Base-by-base conservation (phyloP, 2,329 filamentous ascomycete genomes). In the Hypomyces rosellus region DNA sequence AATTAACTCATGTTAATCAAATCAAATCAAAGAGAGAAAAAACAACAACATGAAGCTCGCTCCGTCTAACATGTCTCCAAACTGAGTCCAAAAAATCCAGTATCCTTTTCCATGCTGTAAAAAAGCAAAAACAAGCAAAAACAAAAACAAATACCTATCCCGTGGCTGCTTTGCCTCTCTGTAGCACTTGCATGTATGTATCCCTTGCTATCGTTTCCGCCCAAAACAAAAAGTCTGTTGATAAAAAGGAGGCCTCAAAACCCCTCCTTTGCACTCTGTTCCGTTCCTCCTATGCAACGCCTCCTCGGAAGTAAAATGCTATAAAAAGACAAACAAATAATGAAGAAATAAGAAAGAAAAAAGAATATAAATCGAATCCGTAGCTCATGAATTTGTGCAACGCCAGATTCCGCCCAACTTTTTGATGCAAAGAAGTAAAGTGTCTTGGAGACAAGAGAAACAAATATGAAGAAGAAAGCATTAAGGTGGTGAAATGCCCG, bases 271-370 rank as follows among this genome's bases (percentile, higher is more conserved):
- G 37, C 37, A 39, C n/a, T 30, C 6, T 11, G 25, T 30, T 30
- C 25, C 25, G 22, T 25, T 30, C 45, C 34, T 43, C 44, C 33
- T 44, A 37, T 43, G 41, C 6, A 44, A 51, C 49, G 49, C 49
- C 49, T 39, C 45, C 8, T 40, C 37, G 11, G 13, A 18, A 47
- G 16, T 30, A 40, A 40, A 15, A 39, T 34, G 18, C 37, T 34
- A 12, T 16, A 14, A 44, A 36, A 16, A 5, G 25, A 4, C n/a
- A 34, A 45, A 3, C 14, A 33, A 46, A 7, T 33, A 18, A 36
- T 12, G 20, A 44, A 45, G 30, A 38, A 12, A 38, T 2, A 38
- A 38, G 12, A 16, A 38, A 18, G 12, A 16, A 38, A 16, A 13
- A 38, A 38, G 37, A n/a, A 39, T 8, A 30, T 6, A 30, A 30